A percentile compares a stretch with the other conserved stretches of the same genome.
Evolutionary conservation across 805 yeast genomes (phyloP).

Genomic region (Lachancea sp.): DNA sequence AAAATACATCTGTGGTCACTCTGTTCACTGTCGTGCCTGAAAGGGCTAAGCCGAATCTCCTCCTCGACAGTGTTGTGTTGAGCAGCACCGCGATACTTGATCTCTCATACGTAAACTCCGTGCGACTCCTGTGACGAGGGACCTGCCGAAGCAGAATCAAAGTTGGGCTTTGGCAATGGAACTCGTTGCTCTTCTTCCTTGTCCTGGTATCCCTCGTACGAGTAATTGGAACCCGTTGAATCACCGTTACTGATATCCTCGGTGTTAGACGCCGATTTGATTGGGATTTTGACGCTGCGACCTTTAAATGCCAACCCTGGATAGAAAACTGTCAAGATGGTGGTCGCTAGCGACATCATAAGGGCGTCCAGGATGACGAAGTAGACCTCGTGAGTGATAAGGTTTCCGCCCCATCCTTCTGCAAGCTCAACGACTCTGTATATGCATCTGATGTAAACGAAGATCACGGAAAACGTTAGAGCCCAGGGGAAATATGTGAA

Average conservation of each 20-base stretch:
- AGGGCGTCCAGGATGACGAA: slow-evolving; percentile 56
- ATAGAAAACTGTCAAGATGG: slow-evolving; percentile 46
- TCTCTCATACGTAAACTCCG: not conserved
- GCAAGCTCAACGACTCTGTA: slow-evolving; percentile 69
- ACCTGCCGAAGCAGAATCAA: not conserved
- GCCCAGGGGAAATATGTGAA: slow-evolving; percentile 43
- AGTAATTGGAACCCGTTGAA: not conserved
- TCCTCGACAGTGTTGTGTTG: too few species aligned
- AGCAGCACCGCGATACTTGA: too few species aligned
- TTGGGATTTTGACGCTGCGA: slow-evolving; percentile 21
- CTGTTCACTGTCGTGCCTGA: too few species aligned
- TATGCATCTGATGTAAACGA: slow-evolving; percentile 59
- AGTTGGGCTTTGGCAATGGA: not conserved
- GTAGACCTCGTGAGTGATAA: slow-evolving; percentile 55
- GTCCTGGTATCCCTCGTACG: not conserved
- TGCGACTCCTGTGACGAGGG: not conserved
- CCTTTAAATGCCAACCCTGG: slow-evolving; percentile 54
- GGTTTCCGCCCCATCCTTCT: slow-evolving; percentile 55
- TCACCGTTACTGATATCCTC: not conserved
- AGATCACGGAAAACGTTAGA: slow-evolving; percentile 42
- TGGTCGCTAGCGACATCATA: slow-evolving; percentile 48
- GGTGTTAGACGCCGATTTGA: slow-evolving; percentile 12
- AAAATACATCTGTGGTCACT: too few species aligned
- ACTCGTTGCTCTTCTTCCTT: not conserved
- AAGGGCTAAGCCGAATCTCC: too few species aligned